Evolutionary conservation across 352 stramenopile species (phyloP).

Genomic region (Blastocystis sp.): DNA sequence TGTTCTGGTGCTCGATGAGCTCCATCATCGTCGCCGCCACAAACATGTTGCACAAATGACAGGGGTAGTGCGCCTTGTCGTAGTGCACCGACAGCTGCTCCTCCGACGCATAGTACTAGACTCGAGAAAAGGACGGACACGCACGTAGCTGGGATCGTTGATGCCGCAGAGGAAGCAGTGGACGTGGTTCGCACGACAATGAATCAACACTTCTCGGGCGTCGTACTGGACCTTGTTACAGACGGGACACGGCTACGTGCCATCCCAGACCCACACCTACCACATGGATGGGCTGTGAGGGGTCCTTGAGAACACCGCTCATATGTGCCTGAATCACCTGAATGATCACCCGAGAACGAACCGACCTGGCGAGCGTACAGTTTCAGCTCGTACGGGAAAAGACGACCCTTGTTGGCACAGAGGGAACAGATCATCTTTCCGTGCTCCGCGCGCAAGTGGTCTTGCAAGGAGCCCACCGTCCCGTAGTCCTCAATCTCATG

Average conservation of each 20-base stretch:
- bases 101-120: slow-evolving; percentile 17
- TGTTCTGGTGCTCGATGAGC: slow-evolving; percentile 12
- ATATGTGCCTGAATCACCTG: slow-evolving; percentile 12
- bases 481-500: not conserved
- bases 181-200: slow-evolving; percentile 15
- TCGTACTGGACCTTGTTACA: slow-evolving; percentile 24
- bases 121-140: not conserved
- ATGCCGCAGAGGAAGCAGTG: slow-evolving; percentile 46
- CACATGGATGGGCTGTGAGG: not conserved
- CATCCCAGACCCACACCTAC: not conserved
- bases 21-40: slow-evolving; percentile 8
- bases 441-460: not conserved
- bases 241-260: not conserved
- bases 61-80: not conserved
- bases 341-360: not conserved
- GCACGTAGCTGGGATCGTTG: not conserved
- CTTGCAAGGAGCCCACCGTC: not conserved
- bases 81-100: slow-evolving; percentile 3
- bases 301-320: not conserved
- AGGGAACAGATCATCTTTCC: not conserved
- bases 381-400: not conserved
- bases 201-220: not conserved
- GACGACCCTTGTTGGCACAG: not conserved
- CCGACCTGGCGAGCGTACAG: not conserved
- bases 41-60: slow-evolving; percentile 6